phyloP scores from a whole-genome alignment of 225 moss, liverwort and hornwort genomes.

The Antitrichia curtipendula region DNA sequence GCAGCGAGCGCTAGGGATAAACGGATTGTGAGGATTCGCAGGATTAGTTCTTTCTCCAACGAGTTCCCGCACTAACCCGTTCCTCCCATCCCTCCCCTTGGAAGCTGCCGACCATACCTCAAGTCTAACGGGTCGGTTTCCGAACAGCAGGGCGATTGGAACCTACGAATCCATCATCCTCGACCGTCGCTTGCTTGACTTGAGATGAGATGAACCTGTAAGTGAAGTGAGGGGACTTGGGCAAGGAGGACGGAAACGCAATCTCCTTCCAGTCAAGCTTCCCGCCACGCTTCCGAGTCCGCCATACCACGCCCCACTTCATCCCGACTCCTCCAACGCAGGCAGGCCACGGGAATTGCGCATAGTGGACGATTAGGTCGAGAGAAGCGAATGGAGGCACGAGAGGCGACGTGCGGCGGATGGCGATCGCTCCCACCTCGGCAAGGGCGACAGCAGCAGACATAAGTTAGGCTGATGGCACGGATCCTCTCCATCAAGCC shows the following conservation, averaged over 20 bases:
- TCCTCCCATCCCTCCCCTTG: not conserved
- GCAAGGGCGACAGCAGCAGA: not conserved
- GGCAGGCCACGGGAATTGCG: not conserved
- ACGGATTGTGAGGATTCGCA: not conserved
- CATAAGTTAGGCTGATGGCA: not conserved
- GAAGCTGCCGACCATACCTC: not conserved
- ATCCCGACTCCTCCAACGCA: constrained; percentile 1
- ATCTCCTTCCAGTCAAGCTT: constrained; percentile 51
- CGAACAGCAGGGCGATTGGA: not conserved
- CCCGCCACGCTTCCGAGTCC: constrained; percentile 37
- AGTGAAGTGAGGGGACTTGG: constrained; percentile 24
- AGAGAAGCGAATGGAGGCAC: not conserved
- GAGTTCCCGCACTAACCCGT: not conserved
- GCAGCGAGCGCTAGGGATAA: not conserved
- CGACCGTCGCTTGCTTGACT: constrained; percentile 24
- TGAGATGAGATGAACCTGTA: constrained; percentile 22
- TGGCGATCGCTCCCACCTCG: not conserved
- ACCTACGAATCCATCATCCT: constrained; percentile 30
- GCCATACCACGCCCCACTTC: constrained; percentile 56
- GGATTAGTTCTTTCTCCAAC: not conserved
- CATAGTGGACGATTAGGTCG: not conserved
- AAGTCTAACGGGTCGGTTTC: not conserved
- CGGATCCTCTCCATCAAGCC: not conserved
- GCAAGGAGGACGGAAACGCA: constrained; percentile 53
- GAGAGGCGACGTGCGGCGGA: not conserved